Evolutionary conservation across 75 land plant genomes (phyloP), one percentile per base, ranked within the genome.

Genomic region (Picea glauca): DNA sequence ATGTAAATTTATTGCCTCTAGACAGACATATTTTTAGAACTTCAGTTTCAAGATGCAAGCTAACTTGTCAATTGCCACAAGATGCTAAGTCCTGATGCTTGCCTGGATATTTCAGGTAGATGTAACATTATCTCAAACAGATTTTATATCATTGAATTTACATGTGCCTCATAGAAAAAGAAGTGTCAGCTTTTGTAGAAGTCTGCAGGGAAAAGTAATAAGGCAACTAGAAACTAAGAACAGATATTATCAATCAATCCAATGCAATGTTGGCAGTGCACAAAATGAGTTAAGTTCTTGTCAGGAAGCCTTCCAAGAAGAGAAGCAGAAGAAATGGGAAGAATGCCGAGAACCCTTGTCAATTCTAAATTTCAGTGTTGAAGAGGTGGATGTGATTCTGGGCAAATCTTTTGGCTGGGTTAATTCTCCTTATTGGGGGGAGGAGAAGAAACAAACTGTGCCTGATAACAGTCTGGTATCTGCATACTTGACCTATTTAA

Each of bases 371-470:
- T 90, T 94, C 76, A 78, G 65, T 23, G 23, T 21, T 1, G 93
- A 92, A 31, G 99, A 94, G 38, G 83, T 85, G 32, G 91, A 91
- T 80, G 70, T 43, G 73, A 89, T 94, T 62, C 88, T 96, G 3
- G 90, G 88, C 4, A 94, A 90, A 77, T 88, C 98, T 46, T 96
- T 91, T 79, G 98, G 99, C 20, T 93, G 89, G 79, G 65, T 85
- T 13, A 81, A 88, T 83, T 96, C 98, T 8, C 92, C 91, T 11
- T 96, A 91, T 58, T 96, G 99, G 99, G 85, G 93, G 13, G 95
- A 94, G 84, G 95, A 94, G 72, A 81, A 86, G 66, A 77, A 75
- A 35, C 86, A 82, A 70, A 85, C 84, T 67, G 77, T 88, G 17
- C 99, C 99, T 5, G 84, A 84, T 30, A 63, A 32, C 20, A 90